Evolutionary conservation across 768 basidiomycete species (phyloP), one percentile per base, ranked within the genome.

Genomic region (Pleurotus platypus): DNA sequence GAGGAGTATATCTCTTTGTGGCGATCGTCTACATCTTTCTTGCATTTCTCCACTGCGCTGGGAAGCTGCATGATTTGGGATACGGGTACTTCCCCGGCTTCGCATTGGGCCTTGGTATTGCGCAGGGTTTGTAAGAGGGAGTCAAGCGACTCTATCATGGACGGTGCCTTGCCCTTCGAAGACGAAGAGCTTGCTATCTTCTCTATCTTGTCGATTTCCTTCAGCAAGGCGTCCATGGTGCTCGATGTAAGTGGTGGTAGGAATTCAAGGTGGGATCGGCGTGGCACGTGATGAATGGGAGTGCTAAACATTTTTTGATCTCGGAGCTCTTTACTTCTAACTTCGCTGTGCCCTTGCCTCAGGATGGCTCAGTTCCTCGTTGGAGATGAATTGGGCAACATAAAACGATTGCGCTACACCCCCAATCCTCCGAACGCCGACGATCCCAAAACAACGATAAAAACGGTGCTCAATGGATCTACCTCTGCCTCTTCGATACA

Each of bases 1-100:
- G 86, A 84, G 16, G 79, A 82, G 64, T 95, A 92, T 35, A 93
- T 79, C 62, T 94, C 94, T 70, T 95, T 98, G 76, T 94, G 87
- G 2, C 87, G 80, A 37, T 94, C 91, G 57, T 92, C 91, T 1
- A 94, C 77, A 57, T 92, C 91, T 68, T 87, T 93, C 85, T 90
- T 94, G 70, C 72, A 83, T 0, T 75, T 69, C 49, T 91, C 89
- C 2, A 92, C 79, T 2, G 78, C 76, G 66, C 80, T 81, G 15
- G 79, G 73, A 8, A 92, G 72, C 6, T 76, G 66, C 30, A 69
- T 71, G 11, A 87, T 70, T 12, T 78, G 75, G 15, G 80, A 79
- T 59, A 81, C 75, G 13, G 80, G 73, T 22, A 77, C 72, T 43
- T 74, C 71, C 38, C 81, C 80, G 0, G 75, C 72, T 45, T 80